Evolutionary conservation across 768 basidiomycete species (phyloP).

Genomic region (Lactarius sp.): DNA sequence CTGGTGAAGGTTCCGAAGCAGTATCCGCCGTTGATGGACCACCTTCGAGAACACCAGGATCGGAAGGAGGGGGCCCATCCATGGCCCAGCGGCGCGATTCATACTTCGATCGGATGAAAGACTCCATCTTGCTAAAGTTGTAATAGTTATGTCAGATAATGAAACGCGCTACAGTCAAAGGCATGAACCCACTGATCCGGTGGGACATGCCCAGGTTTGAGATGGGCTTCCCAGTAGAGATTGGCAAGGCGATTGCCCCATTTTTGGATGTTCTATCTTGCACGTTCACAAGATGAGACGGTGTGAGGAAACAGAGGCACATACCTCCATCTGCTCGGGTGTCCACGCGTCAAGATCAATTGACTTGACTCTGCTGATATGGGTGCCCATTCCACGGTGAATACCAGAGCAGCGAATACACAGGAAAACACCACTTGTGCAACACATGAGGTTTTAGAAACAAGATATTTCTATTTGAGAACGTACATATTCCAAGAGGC

Average conservation of each 20-base stretch:
- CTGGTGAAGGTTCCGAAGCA: slow-evolving; percentile 23
- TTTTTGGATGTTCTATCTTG: slow-evolving; percentile 66
- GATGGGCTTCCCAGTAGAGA: slow-evolving; percentile 94
- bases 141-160: background rate
- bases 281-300: background rate
- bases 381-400: slow-evolving; percentile 96
- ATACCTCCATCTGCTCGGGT: slow-evolving; percentile 92
- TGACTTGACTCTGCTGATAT: slow-evolving; percentile 95
- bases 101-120: slow-evolving; percentile 95
- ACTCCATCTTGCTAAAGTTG: slow-evolving; percentile 87
- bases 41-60: slow-evolving; percentile 74
- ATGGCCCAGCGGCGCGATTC: slow-evolving; percentile 90
- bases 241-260: slow-evolving; percentile 96
- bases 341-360: slow-evolving; percentile 98
- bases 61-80: slow-evolving; percentile 78
- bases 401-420: slow-evolving; percentile 98
- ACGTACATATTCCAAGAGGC: slow-evolving; percentile 93
- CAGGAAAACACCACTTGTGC: slow-evolving; percentile 76
- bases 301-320: slow-evolving; percentile 6
- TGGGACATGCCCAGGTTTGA: slow-evolving; percentile 86
- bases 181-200: slow-evolving; percentile 79
- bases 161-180: background rate
- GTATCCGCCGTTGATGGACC: slow-evolving; percentile 30
- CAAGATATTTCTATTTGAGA: background rate
- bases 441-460: slow-evolving; percentile 4